Evolutionary conservation across 371 early-diverging fungal species (phyloP).

Genomic region (Rhizopus stolonifer): DNA sequence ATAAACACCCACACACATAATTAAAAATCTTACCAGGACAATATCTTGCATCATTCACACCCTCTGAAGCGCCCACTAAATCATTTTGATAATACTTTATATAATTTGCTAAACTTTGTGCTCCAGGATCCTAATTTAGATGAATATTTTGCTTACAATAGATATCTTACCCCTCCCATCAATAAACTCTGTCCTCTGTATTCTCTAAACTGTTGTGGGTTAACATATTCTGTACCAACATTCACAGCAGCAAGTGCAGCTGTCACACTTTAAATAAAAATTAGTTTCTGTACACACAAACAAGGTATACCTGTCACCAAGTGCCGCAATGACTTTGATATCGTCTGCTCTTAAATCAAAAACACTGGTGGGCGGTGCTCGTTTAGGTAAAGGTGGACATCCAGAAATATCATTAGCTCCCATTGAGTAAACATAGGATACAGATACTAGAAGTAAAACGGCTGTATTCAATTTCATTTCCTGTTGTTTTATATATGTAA

Average conservation of each 20-base stretch:
- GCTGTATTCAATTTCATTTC: not conserved
- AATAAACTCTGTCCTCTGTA: conserved; percentile 32
- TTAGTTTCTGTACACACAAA: not conserved
- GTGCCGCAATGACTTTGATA: conserved; percentile 25
- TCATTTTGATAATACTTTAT: conserved; percentile 24
- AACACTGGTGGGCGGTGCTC: conserved; percentile 17
- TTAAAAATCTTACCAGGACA: conserved; percentile 34
- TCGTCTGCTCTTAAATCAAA: conserved; percentile 22
- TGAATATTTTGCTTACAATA: not conserved
- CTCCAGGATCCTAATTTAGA: conserved; percentile 25
- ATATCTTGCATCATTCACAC: conserved; percentile 19
- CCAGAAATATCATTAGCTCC: not conserved
- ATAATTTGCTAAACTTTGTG: conserved; percentile 28
- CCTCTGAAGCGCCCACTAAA: conserved; percentile 28
- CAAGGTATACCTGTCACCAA: conserved; percentile 36
- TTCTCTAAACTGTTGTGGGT: conserved; percentile 21
- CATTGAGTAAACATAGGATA: not conserved
- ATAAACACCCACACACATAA: too few relatives aligned
- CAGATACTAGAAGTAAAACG: not conserved
- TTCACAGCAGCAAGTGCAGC: conserved; percentile 33
- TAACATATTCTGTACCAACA: conserved; percentile 17
- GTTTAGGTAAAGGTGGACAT: conserved; percentile 10
- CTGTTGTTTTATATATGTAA: not conserved
- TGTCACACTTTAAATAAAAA: conserved; percentile 22
- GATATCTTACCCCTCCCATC: conserved; percentile 33